Base-by-base conservation (phyloP, 306 rosid genomes). In the Trifolium repens region DNA sequence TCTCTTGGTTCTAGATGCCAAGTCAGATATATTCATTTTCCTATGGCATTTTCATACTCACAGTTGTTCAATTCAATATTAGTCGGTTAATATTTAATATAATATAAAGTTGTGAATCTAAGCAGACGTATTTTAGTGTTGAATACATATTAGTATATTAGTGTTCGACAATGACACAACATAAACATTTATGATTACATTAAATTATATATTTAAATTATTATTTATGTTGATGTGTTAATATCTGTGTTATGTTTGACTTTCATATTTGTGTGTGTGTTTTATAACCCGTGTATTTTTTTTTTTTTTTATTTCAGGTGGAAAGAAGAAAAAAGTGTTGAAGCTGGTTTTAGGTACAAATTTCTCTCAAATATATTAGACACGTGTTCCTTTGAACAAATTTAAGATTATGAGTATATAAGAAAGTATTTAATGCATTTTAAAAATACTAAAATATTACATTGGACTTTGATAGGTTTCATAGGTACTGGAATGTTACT, bases 401-500 rank as follows among this genome's bases (percentile, higher is more conserved):
- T 42, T 10, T 43, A 15, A n/a, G 22, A 49, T 49, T 50, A 50
- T 49, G 14, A 13, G 10, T 15, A 2, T 15, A 50, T 44, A 69
- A 77, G 62, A 57, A 32, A 11, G 2, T 46, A 13, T 0, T 46
- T 10, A 67, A 67, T 62, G 9, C 40, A 35, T 49, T 15, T 2
- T 52, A 22, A 53, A 44, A 44, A 43, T 40, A 40, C 8, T 8
- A 9, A 40, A 8, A 42, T 42, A 42, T 32, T 42, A 9, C 46
- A 43, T 43, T 43, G 47, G 47, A 43, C 15, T 46, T 46, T 46
- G 30, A 37, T 68, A 84, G 87, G 83, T 73, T 84, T 80, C 32
- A 6, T 84, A 7, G 87, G 42, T 19, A 77, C 75, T 55, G 82
- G 82, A 77, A 10, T 84, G 71, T 82, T 82, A 54, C 64, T 84